A percentile compares a stretch with the other conserved stretches of the same genome.
phyloP scores from a whole-genome alignment of 306 rosid genomes.

The Biancaea sappan region DNA sequence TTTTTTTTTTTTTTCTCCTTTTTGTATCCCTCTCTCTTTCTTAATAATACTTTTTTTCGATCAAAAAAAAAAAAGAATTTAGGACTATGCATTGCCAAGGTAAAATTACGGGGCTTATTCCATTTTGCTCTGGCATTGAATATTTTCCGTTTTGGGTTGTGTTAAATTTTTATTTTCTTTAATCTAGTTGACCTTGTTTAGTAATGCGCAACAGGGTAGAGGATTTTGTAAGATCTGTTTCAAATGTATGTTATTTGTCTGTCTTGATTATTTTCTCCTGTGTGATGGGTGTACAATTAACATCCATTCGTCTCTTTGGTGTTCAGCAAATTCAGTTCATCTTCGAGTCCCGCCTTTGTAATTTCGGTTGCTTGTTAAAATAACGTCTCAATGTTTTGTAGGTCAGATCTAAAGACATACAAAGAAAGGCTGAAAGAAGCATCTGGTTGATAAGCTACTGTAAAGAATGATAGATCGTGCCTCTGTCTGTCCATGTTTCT shows the following conservation, averaged over 20 bases:
- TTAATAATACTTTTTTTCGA: too few relatives aligned
- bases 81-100: neutral
- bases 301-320: neutral
- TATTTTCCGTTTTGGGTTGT: neutral
- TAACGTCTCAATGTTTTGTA: conserved; percentile 44
- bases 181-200: conserved; percentile 7
- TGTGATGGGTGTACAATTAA: conserved; percentile 2
- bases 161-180: neutral
- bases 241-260: neutral
- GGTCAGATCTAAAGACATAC: conserved; percentile 45
- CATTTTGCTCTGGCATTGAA: conserved; percentile 4
- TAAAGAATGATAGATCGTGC: conserved; percentile 62
- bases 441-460: conserved; percentile 56
- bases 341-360: neutral
- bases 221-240: conserved; percentile 4
- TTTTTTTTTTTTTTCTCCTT: too few relatives aligned
- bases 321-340: neutral
- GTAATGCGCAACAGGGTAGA: neutral
- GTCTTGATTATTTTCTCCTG: neutral
- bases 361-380: conserved; percentile 15
- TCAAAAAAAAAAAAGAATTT: too few relatives aligned
- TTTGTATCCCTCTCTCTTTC: too few relatives aligned
- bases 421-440: conserved; percentile 56
- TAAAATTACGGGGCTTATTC: neutral
- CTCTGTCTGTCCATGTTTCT: conserved; percentile 51